Evolutionary conservation across 1,284 basidiomycete genomes (phyloP).

Genomic region (Heliocybe sulcata): DNA sequence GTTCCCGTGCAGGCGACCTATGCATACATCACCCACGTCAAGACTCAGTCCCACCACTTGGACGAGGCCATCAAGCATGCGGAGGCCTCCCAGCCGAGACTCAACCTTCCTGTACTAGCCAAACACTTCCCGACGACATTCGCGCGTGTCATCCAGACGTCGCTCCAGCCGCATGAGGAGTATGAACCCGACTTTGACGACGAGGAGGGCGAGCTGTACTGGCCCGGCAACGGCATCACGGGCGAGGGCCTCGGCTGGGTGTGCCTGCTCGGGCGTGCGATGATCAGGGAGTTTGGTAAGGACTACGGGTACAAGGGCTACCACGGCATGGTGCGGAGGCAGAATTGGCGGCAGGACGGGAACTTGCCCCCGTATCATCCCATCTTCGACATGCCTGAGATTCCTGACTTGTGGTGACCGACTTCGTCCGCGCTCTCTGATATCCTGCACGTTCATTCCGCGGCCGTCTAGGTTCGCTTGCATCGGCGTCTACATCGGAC

Average conservation of each 20-base stretch:
- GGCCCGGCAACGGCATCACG: constrained; percentile 62
- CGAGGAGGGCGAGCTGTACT: constrained; percentile 72
- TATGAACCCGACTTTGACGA: constrained; percentile 75
- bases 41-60: constrained; percentile 23
- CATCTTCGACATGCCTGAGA: background rate
- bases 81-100: constrained; percentile 38
- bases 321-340: constrained; percentile 62
- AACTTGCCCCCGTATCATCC: background rate
- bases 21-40: background rate
- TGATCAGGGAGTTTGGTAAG: constrained; percentile 73
- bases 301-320: constrained; percentile 63
- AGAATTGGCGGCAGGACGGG: constrained; percentile 6
- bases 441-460: background rate
- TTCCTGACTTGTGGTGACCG: background rate
- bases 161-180: constrained; percentile 56
- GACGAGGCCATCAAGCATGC: constrained; percentile 35
- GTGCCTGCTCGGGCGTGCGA: constrained; percentile 71
- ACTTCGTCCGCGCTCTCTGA: background rate
- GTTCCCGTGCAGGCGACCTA: no score
- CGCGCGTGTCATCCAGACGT: constrained; percentile 58
- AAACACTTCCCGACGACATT: constrained; percentile 69
- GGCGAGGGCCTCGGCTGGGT: constrained; percentile 76
- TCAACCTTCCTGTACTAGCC: constrained; percentile 57
- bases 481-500: background rate
- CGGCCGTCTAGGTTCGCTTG: background rate